Evolutionary conservation across 495 filamentous ascomycete species (phyloP).

Genomic region (Glonium stellatum): DNA sequence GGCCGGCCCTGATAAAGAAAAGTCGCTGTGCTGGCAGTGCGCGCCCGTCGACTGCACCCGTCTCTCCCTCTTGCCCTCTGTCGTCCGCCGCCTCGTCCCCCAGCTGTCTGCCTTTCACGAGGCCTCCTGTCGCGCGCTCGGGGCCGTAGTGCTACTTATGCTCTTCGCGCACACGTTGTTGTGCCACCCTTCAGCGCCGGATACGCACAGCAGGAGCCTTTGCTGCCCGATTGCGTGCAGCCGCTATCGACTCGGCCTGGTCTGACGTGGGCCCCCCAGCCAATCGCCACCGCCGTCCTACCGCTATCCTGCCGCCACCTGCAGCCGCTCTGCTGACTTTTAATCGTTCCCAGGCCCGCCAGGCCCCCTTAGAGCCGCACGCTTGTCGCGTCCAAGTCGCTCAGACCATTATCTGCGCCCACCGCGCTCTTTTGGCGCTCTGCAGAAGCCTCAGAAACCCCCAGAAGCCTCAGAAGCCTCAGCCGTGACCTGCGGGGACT

Average conservation of each 20-base stretch:
- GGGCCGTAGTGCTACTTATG: neutral
- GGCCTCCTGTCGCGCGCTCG: neutral
- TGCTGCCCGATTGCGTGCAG: constrained; percentile 15
- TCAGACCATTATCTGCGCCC: neutral
- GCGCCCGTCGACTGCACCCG: neutral
- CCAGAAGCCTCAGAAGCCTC: neutral
- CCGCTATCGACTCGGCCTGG: neutral
- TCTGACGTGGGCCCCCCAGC: no score
- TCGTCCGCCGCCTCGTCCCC: neutral
- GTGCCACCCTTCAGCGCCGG: neutral
- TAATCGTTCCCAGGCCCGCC: neutral
- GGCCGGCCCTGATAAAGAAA: neutral
- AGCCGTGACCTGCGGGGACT: neutral
- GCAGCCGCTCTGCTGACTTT: neutral
- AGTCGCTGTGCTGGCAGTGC: neutral
- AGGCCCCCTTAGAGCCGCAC: constrained; percentile 1
- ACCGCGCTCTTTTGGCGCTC: neutral
- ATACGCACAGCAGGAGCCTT: neutral
- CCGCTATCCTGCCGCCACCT: neutral
- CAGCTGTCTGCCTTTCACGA: neutral
- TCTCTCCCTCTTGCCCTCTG: neutral
- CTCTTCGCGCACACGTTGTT: neutral
- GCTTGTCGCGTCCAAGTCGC: neutral
- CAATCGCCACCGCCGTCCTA: constrained; percentile 3
- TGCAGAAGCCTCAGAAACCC: neutral